These are phyloP conservation scores for Komagataella pastoris DNA, from an alignment of 805 yeast genomes.

Conservation along the genomic window DNA sequence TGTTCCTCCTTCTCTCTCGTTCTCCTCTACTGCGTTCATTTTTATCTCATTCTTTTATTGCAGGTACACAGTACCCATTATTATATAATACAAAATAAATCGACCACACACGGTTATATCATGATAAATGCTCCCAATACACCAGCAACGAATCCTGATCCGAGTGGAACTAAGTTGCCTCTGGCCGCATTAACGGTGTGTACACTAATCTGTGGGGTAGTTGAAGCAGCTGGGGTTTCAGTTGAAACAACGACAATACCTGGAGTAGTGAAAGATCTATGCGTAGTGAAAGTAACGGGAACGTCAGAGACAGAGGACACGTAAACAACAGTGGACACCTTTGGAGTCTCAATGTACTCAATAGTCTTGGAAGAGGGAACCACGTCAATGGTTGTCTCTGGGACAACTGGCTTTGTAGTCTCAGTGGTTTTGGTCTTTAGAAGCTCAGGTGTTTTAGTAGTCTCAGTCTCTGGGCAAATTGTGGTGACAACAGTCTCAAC, in stretches of 20 bases:
- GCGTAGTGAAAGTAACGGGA: conserved; percentile 13
- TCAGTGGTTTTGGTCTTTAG: conserved; percentile 2
- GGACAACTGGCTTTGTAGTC: conserved; percentile 4
- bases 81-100: background rate
- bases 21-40: background rate
- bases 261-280: conserved; percentile 3
- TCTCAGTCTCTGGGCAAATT: conserved; percentile 2
- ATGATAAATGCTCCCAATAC: conserved; percentile 1
- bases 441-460: conserved; percentile 3
- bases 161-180: background rate
- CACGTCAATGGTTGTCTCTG: conserved; percentile 6
- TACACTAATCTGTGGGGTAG: background rate
- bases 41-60: background rate
- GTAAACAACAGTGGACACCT: conserved; percentile 8
- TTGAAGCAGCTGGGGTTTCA: conserved; percentile 1
- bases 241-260: background rate
- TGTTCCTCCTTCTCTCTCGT: too few species aligned
- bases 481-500: conserved; percentile 10
- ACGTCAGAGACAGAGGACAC: conserved; percentile 13
- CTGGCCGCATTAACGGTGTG: background rate
- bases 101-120: background rate
- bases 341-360: conserved; percentile 3
- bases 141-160: conserved; percentile 1
- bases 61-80: background rate
- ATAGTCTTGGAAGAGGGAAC: conserved; percentile 4